Evolutionary conservation across 768 basidiomycete genomes (phyloP).

Genomic region (Ramaria sp.): DNA sequence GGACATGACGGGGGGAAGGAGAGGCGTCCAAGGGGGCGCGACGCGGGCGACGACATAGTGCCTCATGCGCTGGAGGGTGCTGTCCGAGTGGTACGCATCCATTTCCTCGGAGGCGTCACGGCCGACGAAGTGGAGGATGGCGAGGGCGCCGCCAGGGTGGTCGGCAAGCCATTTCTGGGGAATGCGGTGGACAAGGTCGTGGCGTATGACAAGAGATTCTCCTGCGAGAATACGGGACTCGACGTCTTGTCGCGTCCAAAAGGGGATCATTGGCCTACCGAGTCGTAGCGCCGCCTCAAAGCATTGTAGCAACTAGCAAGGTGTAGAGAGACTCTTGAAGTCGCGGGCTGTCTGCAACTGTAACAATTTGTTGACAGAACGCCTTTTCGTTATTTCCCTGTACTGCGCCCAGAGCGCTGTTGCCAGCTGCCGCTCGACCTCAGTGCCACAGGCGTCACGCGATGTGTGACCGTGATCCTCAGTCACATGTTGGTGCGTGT

Average conservation of each 20-base stretch:
- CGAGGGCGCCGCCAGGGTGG: constrained; percentile 85
- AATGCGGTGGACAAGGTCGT: constrained; percentile 50
- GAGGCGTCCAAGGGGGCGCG: constrained; percentile 58
- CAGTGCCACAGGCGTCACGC: too few species aligned
- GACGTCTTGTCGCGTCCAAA: constrained; percentile 45
- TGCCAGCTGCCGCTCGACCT: too few species aligned
- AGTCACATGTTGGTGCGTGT: not conserved
- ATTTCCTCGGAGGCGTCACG: constrained; percentile 94
- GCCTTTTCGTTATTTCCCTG: too few species aligned
- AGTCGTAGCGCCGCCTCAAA: too few species aligned
- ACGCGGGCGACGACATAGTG: constrained; percentile 65
- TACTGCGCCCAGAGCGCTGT: too few species aligned
- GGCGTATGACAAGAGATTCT: constrained; percentile 66
- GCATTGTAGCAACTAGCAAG: too few species aligned
- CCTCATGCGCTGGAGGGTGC: constrained; percentile 40
- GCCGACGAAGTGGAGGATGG: constrained; percentile 91
- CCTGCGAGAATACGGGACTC: constrained; percentile 66
- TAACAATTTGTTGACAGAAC: too few species aligned
- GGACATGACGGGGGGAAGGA: constrained; percentile 76
- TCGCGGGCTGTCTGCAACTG: too few species aligned
- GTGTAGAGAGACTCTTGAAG: too few species aligned
- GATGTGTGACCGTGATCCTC: not conserved
- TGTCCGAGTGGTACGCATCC: constrained; percentile 73
- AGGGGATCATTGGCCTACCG: too few species aligned
- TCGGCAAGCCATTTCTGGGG: constrained; percentile 67